Percentiles rank a stretch among this genome's conserved stretches.
These are phyloP conservation scores for Eudorina sp. DNA, from an alignment of 139 green algal species.

Conservation along the genomic window DNA sequence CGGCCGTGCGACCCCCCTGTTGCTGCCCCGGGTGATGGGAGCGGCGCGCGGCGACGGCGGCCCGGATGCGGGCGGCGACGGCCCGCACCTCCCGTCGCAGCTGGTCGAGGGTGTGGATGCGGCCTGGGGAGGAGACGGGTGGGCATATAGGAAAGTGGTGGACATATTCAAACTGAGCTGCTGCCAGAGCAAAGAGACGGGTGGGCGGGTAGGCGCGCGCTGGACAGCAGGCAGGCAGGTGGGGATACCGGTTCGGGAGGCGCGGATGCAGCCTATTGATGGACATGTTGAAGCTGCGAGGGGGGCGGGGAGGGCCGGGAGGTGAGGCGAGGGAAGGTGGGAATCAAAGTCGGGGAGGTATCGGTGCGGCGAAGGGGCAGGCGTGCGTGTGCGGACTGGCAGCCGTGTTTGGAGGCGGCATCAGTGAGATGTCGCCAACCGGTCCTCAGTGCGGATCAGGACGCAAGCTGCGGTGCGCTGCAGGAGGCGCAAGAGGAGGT, in stretches of 20 bases:
- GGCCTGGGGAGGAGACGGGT: background rate
- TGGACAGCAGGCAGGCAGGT: background rate
- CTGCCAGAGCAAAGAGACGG: background rate
- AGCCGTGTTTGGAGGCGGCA: too few species aligned
- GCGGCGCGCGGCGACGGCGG: background rate
- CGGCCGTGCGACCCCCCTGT: too few species aligned
- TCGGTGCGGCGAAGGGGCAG: background rate
- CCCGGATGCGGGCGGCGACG: background rate
- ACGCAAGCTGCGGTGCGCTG: too few species aligned
- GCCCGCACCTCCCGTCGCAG: background rate
- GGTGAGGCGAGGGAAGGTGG: too few species aligned
- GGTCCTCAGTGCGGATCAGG: too few species aligned
- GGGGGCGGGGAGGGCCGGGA: background rate
- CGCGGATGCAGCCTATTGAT: too few species aligned
- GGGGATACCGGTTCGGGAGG: too few species aligned
- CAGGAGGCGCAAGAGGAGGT: too few species aligned
- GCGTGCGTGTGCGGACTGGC: too few species aligned
- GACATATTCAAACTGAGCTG: background rate
- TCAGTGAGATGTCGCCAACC: too few species aligned
- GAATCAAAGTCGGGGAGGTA: background rate
- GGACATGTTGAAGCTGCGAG: too few species aligned
- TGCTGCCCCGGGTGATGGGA: background rate
- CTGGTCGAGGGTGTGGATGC: slow-evolving; percentile 36
- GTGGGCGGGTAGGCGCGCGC: background rate
- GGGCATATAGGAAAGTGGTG: too few species aligned